Evolutionary conservation across 1,284 basidiomycete species (phyloP), one percentile per base, ranked within the genome.

Genomic region (Malassezia vespertilionis): DNA sequence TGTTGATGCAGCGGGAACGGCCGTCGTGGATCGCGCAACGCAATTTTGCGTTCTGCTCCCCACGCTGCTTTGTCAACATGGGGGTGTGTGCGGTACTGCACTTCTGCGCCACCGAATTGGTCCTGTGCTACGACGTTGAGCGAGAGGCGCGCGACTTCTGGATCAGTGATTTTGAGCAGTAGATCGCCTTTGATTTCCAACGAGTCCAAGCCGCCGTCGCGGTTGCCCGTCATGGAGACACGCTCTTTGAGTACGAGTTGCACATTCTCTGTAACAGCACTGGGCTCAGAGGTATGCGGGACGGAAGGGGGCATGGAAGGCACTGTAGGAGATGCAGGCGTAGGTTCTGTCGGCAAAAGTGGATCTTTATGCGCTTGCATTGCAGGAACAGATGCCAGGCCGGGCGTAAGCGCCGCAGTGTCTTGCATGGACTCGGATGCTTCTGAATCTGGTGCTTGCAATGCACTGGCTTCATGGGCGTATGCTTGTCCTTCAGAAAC

Each of bases 11-110:
- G 81, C 0, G 88, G 91, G 79, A 95, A 95, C 8, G 80, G 75
- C 56, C 82, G 77, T 40, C 80, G 78, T 1, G 83, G 69, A 67
- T 96, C 90, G 72, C 89, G 90, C 58, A 96, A 76, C 6, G 82
- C 82, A 45, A 96, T 79, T 27, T 84, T 74, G 37, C 83, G 54
- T 20, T 82, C 80, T 34, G 65, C 50, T 1, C 78, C 78, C 40
- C 82, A 80, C 0, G 75, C 76, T 53, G 89, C 87, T 74, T 89
- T 93, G 61, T 82, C 85, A 5, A 93, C 84, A 53, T 93, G 84
- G 6, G 91, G 90, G 65, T 95, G 90, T 61, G 95, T 89, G 74
- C 95, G 93, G 78, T 90, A 93, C 72, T 61, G 87, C 28, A 95
- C 73, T 38, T 79, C 81, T 4, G 54, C 75, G 53, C 81, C 78